These are phyloP conservation scores for Cymodocea nodosa DNA, from an alignment of 116 monocot genomes.

Conservation along the genomic window DNA sequence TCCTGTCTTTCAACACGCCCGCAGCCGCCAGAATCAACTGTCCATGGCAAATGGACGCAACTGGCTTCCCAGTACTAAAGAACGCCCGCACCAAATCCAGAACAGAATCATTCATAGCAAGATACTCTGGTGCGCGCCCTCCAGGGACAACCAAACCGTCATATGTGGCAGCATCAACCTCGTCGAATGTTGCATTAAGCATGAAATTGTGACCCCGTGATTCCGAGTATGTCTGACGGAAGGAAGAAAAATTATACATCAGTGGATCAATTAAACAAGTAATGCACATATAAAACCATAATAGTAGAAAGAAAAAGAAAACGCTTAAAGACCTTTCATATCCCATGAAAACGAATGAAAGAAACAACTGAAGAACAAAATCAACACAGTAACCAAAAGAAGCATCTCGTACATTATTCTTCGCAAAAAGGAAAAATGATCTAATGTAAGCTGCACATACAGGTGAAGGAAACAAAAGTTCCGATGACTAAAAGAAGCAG, in stretches of 20 bases:
- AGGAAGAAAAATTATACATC: background rate
- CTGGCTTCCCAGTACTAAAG: conserved; percentile 33
- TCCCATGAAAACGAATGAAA: too few relatives aligned
- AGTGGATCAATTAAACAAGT: background rate
- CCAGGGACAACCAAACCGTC: conserved; percentile 78
- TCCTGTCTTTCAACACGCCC: conserved; percentile 44
- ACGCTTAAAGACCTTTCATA: too few relatives aligned
- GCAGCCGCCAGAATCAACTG: conserved; percentile 85
- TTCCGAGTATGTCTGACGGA: conserved; percentile 69
- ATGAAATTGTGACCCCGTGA: conserved; percentile 80
- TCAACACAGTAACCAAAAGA: too few relatives aligned
- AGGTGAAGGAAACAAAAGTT: too few relatives aligned
- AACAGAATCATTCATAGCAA: conserved; percentile 49
- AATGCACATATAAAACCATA: background rate
- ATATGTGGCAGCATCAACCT: conserved; percentile 41
- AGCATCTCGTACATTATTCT: too few relatives aligned
- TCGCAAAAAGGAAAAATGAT: too few relatives aligned
- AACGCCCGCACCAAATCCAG: conserved; percentile 37
- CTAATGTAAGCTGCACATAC: too few relatives aligned
- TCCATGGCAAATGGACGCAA: conserved; percentile 82
- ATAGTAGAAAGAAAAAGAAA: background rate
- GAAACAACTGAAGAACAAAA: too few relatives aligned
- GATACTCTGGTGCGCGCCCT: conserved; percentile 84
- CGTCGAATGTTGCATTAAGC: conserved; percentile 72
- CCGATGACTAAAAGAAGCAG: background rate